Percentiles rank a stretch among this genome's conserved stretches.
phyloP scores from a whole-genome alignment of 2,329 filamentous ascomycete species.

The Colletotrichum sp. region DNA sequence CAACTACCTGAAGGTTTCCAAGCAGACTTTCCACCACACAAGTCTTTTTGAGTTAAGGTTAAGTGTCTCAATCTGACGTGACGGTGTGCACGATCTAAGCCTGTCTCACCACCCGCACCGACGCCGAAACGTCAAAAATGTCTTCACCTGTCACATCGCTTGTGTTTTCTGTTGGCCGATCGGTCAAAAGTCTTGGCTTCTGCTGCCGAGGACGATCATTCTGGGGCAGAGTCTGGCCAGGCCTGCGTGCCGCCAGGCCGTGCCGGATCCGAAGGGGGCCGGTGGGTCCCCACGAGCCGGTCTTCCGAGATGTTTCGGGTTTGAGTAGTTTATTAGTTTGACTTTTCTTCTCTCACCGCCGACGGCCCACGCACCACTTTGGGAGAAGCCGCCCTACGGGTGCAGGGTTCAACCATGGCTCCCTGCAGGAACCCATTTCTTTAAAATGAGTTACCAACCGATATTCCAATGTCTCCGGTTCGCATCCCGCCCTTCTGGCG shows the following conservation, averaged over 20 bases:
- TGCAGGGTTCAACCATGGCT: not conserved
- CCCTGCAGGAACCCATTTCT: not conserved
- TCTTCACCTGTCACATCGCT: not conserved
- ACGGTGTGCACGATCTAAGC: not conserved
- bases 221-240: not conserved
- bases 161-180: not conserved
- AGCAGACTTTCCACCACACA: not conserved
- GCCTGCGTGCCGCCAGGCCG: not conserved
- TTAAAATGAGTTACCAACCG: not conserved
- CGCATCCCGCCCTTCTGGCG: not conserved
- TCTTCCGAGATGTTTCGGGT: constrained; percentile 7
- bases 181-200: constrained; percentile 14
- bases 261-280: not conserved
- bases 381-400: not conserved
- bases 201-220: constrained; percentile 8
- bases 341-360: not conserved
- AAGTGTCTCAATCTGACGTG: not conserved
- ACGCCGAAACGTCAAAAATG: not conserved
- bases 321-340: constrained; percentile 1
- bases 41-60: not conserved
- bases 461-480: not conserved
- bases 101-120: not conserved
- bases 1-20: not conserved
- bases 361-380: not conserved
- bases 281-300: not conserved